These are phyloP conservation scores for Pseudonitzschia pungens DNA, from an alignment of 108 stramenopile species.

Conservation along the genomic window DNA sequence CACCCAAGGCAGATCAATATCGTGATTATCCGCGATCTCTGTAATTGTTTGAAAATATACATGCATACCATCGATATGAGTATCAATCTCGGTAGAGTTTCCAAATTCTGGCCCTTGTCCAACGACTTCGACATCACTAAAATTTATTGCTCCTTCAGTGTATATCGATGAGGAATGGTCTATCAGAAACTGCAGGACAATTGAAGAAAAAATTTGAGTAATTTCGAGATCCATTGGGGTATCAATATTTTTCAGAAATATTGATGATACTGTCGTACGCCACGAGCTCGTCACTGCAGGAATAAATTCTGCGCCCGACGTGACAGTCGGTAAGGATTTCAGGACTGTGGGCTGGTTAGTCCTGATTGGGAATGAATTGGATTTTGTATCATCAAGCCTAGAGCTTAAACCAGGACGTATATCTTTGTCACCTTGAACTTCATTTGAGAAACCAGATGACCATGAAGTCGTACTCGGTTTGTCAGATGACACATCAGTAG, in stretches of 20 bases:
- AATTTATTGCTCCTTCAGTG: background rate
- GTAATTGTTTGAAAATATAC: background rate
- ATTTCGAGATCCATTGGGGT: conserved; percentile 1
- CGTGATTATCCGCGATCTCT: background rate
- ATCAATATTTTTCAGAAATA: background rate
- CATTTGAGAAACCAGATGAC: background rate
- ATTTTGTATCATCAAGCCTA: no score
- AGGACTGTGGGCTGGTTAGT: no score
- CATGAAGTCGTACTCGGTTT: background rate
- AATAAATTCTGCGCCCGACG: background rate
- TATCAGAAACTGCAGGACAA: conserved; percentile 4
- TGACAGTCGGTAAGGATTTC: background rate
- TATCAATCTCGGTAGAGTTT: conserved; percentile 1
- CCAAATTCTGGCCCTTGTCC: conserved; percentile 5
- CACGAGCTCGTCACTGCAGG: background rate
- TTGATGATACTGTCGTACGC: background rate
- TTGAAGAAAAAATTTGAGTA: conserved; percentile 6
- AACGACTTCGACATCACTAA: background rate
- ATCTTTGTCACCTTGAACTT: background rate
- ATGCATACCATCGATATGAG: conserved; percentile 7
- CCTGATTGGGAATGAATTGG: no score
- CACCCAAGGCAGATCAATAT: conserved; percentile 4
- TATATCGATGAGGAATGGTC: background rate
- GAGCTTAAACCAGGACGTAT: background rate
- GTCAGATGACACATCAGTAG: background rate